Evolutionary conservation across 441 rosid genomes (phyloP), one percentile per base, ranked within the genome.

Genomic region (Dalechampia spathulata): DNA sequence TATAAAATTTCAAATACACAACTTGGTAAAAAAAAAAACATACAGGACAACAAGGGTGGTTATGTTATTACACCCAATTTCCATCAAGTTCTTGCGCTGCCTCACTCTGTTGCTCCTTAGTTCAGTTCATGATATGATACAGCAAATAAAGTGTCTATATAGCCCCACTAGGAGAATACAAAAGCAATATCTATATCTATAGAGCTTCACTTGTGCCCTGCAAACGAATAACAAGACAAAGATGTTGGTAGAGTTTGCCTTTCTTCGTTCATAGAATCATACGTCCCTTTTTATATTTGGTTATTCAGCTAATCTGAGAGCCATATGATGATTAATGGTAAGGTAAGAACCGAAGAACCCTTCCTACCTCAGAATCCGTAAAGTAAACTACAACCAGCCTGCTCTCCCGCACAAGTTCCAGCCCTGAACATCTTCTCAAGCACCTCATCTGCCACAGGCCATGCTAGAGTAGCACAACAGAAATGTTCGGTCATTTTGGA

Each of bases 311-410:
- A 65, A 46, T 60, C 41, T 52, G 60, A 36, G 17, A 47, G 58
- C 55, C 48, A 49, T n/a, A n/a, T n/a, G n/a, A 22, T 46, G 28
- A 30, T 57, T 50, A 48, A 55, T 58, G 34, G 39, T 15, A n/a
- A n/a, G 15, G 60, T 17, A 46, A 66, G 25, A 58, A 51, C 62
- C 14, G n/a, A 3, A 22, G 20, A 28, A 59, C 36, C 28, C 54
- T 55, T 52, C 64, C 48, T 45, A 21, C 66, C n/a, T 36, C 66
- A 57, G n/a, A 60, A 70, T 68, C 56, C 58, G 68, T 49, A 51
- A 38, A 60, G 28, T 54, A 57, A 57, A 61, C 34, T 59, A 74
- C 63, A 66, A 57, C 45, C 45, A 46, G 37, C 51, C n/a, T n/a
- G n/a, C n/a, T 51, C 48, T 62, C 53, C 46, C 42, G 16, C 38